These are phyloP conservation scores for Kwoniella mangroviensis DNA, from an alignment of 768 basidiomycete genomes.

Conservation along the genomic window DNA sequence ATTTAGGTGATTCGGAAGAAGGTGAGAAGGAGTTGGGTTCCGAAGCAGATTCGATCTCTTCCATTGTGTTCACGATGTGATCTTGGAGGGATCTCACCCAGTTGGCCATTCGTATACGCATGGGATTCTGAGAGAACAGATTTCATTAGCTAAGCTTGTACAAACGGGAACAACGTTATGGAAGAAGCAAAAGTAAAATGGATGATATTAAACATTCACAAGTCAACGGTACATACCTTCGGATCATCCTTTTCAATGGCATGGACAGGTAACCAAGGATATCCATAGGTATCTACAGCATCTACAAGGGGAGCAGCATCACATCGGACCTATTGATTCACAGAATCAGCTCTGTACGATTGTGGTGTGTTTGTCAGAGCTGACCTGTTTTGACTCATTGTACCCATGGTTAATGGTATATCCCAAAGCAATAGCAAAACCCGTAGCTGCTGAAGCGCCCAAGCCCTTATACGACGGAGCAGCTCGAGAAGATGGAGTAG, in stretches of 20 bases:
- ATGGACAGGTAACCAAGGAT: conserved; percentile 43
- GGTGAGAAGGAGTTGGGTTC: conserved; percentile 56
- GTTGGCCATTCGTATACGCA: conserved; percentile 77
- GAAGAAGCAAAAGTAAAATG: too few species aligned
- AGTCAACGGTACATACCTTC: conserved; percentile 30
- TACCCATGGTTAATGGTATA: conserved; percentile 9
- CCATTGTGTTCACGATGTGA: conserved; percentile 75
- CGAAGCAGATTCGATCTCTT: conserved; percentile 74
- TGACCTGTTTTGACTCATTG: conserved; percentile 12
- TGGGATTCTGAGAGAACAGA: conserved; percentile 57
- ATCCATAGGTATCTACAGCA: conserved; percentile 38
- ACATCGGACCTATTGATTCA: conserved; percentile 19
- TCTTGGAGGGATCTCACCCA: conserved; percentile 79
- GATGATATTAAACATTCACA: background rate
- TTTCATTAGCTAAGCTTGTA: background rate
- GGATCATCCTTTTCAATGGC: conserved; percentile 55
- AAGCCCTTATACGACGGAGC: background rate
- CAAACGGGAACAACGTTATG: background rate
- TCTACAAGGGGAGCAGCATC: conserved; percentile 43
- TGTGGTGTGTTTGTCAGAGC: background rate
- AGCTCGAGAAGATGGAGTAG: background rate
- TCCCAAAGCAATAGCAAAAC: conserved; percentile 15
- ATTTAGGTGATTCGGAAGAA: conserved; percentile 56
- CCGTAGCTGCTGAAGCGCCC: conserved; percentile 12
- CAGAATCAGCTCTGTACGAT: background rate